These are phyloP conservation scores for Macrolepiota albuminosa DNA, from an alignment of 768 basidiomycete genomes.

Conservation along the genomic window DNA sequence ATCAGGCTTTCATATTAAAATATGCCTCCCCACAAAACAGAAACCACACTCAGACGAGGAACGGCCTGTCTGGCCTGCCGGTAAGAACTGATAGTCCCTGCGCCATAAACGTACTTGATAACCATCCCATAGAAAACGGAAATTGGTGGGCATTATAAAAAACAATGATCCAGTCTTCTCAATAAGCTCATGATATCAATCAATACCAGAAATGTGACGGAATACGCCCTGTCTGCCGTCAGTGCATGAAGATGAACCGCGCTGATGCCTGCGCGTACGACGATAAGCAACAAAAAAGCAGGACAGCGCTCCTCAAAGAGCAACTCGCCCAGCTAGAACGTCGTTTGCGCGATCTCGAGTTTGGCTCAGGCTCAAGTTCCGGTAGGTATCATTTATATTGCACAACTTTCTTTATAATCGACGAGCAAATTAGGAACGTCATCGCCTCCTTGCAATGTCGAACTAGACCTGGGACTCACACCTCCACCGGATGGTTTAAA, in stretches of 20 bases:
- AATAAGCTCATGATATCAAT: background rate
- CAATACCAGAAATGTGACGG: conserved; percentile 57
- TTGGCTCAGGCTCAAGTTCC: conserved; percentile 19
- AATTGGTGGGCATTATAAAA: conserved; percentile 29
- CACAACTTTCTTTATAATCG: background rate
- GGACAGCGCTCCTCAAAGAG: conserved; percentile 54
- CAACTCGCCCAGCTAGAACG: conserved; percentile 50
- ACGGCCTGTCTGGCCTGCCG: conserved; percentile 41
- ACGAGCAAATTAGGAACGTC: background rate
- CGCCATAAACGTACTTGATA: background rate
- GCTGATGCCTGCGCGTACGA: conserved; percentile 53
- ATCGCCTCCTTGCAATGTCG: conserved; percentile 6
- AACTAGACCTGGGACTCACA: conserved; percentile 6
- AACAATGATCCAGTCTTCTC: background rate
- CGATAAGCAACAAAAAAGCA: conserved; percentile 54
- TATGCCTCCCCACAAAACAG: conserved; percentile 19
- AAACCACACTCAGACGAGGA: conserved; percentile 30
- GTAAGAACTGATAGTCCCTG: conserved; percentile 21
- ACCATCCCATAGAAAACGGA: conserved; percentile 30
- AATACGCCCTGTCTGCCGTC: conserved; percentile 47
- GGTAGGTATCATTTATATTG: background rate
- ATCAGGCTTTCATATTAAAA: background rate
- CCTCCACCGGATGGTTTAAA: background rate
- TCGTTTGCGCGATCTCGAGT: conserved; percentile 50
- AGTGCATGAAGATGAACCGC: conserved; percentile 52